Base-by-base conservation (phyloP, 225 moss, liverwort and hornwort species). In the Anthoceros angustus region DNA sequence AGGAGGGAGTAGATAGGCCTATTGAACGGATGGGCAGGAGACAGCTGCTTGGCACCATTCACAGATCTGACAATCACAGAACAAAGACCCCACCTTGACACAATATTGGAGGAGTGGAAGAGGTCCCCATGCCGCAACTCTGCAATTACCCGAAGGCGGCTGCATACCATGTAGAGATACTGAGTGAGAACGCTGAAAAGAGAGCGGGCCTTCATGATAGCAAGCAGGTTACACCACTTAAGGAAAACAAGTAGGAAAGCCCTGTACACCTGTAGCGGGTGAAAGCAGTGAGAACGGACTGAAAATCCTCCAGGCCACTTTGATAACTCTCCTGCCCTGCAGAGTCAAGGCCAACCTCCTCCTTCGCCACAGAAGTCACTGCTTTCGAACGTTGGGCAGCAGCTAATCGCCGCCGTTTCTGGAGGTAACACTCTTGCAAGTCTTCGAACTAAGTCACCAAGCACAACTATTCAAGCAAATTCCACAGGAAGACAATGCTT, bases 91-190 rank as follows among this genome's bases (percentile, higher is more conserved):
- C 71, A 90, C 94, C 94, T 95, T 67, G 94, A 95, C 26, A 95
- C 88, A 72, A 95, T 95, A 69, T 95, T 95, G 39, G 94, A 90
- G 43, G 94, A 88, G 72, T 95, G 91, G 61, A 95, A 95, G 25
- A 95, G 77, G 77, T 95, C 94, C 63, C 90, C 94, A 63, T 88
- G 85, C 50, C 85, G 94, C 70, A 95, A 73, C 77, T 95, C 90
- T 75, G 94, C 94, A 75, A 95, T 95, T 48, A 91, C 86, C 12
- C 90, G 86, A 67, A 95, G 68, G 38, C 90, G 87, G 77, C 94
- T 95, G 83, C 74, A 72, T 0, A 18, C 46, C 46, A 48, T 2
- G 46, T 1, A 6, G 46, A 6, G 46, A 10, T 11, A 10, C 45
- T 11, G 45, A 16, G 6, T 11, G 12, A 11, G 11, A 11, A 46